These are phyloP conservation scores for Cydonia oblonga DNA, from an alignment of 331 rosid species.

Conservation along the genomic window DNA sequence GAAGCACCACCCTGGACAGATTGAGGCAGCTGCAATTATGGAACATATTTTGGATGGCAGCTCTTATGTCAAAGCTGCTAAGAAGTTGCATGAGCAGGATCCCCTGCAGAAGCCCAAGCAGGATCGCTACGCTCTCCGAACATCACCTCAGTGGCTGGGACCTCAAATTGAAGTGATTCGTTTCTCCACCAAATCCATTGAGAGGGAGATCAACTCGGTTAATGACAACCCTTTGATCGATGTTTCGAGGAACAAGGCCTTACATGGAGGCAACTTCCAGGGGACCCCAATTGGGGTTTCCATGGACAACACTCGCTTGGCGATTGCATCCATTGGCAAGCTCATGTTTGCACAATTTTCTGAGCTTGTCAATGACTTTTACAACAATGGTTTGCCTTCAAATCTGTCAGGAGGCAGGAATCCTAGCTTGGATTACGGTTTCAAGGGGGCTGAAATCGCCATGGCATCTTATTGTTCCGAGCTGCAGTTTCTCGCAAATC, in stretches of 20 bases:
- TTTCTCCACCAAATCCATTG: constrained; percentile 69
- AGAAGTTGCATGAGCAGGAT: constrained; percentile 69
- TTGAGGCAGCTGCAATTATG: constrained; percentile 96
- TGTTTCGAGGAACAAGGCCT: constrained; percentile 75
- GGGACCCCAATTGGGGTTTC: constrained; percentile 91
- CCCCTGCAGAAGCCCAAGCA: constrained; percentile 79
- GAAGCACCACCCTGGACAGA: constrained; percentile 92
- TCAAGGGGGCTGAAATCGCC: constrained; percentile 82
- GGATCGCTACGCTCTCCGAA: constrained; percentile 83
- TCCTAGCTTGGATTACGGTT: constrained; percentile 83
- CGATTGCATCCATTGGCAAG: constrained; percentile 70
- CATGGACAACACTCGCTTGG: constrained; percentile 86
- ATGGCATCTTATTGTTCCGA: constrained; percentile 91
- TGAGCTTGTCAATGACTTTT: constrained; percentile 70
- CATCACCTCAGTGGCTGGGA: constrained; percentile 91
- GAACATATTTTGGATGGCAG: constrained; percentile 88
- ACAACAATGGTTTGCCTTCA: constrained; percentile 85
- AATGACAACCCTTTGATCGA: constrained; percentile 84
- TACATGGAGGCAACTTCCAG: constrained; percentile 94
- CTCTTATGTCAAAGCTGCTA: constrained; percentile 56
- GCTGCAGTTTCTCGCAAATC: constrained; percentile 72
- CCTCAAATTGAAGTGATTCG: constrained; percentile 72
- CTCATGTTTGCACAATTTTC: constrained; percentile 87
- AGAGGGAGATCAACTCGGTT: constrained; percentile 83
- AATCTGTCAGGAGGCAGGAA: constrained; percentile 61